These are phyloP conservation scores for Bocquillonia castaneifolia DNA, from an alignment of 441 rosid genomes.

Conservation along the genomic window DNA sequence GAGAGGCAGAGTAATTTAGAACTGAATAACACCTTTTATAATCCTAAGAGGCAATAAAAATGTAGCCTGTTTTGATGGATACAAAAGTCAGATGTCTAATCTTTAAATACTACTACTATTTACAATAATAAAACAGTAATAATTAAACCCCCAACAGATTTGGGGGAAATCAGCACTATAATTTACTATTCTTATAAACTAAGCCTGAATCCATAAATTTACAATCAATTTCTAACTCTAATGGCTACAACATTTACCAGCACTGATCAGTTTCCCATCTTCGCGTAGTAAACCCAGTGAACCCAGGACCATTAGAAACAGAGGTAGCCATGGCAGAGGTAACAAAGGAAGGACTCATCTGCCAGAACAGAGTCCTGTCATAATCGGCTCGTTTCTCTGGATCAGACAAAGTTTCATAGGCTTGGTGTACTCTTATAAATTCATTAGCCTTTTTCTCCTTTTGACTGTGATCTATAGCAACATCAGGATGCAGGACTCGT, in stretches of 20 bases:
- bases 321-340: conserved; percentile 20
- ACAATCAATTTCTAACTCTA: background rate
- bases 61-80: conserved; percentile 23
- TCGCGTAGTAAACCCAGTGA: conserved; percentile 29
- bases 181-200: background rate
- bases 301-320: conserved; percentile 22
- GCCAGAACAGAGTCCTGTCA: conserved; percentile 26
- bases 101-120: background rate
- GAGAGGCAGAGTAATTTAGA: no score
- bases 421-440: conserved; percentile 32
- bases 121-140: conserved; percentile 11
- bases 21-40: background rate
- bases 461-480: conserved; percentile 19
- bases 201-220: background rate
- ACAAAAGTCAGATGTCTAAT: background rate
- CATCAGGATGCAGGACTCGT: conserved; percentile 59
- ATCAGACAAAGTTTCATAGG: conserved; percentile 32
- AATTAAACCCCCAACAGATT: conserved; percentile 4
- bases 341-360: conserved; percentile 24
- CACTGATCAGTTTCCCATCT: conserved; percentile 66
- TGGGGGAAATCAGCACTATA: background rate
- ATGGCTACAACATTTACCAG: conserved; percentile 33
- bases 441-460: conserved; percentile 16
- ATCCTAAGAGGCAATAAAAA: conserved; percentile 35
- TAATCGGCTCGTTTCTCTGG: conserved; percentile 28